Base-by-base conservation (phyloP, 208 protist species). In the Acanthamoeba culbertsoni region DNA sequence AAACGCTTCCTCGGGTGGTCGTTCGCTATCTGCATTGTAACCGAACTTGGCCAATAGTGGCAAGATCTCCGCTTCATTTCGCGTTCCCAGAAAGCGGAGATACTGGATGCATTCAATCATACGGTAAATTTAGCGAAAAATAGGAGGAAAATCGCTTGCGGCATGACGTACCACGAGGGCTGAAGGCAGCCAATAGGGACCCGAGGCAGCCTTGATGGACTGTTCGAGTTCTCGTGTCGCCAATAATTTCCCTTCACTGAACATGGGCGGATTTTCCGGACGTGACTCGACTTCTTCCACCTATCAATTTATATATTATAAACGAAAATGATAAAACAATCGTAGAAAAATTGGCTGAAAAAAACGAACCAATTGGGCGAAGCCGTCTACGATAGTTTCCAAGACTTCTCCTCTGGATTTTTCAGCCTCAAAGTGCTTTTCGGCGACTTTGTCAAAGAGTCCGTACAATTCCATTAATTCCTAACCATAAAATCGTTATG, bases 371-470 rank as follows among this genome's bases (percentile, higher is more conserved):
- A 86, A 6, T 57, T 57, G 43, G 14, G 28, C n/a, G n/a, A 86
- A 63, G 37, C 77, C 51, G 5, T 48, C 45, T 16, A 5, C 12
- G 10, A 86, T 35, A 7, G 45, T n/a, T 8, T 86, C 51, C 12
- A 55, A 8, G 31, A 35, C 6, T n/a, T 86, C 51, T 23, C 10
- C n/a, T n/a, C 28, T 51, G 8, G 6, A n/a, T 33, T 86, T 86
- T n/a, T 86, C 77, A 12, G 51, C 28, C 12, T 86, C 77, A 16
- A 8, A 12, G 43, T 86, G 77, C 45, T 86, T 86, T 45, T 86
- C 77, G 43, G 57, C 77, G 28, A 86, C 77, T 28, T 37, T 86
- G 35, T 86, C 77, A n/a, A 86, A 86, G 18, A 86, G 77, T n/a
- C 43, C 43, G 45, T 86, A 86, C 28, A 86, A 33, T 33, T 86